These are phyloP conservation scores for Cyberlindnera japonica DNA, from an alignment of 805 yeast species.

Conservation along the genomic window DNA sequence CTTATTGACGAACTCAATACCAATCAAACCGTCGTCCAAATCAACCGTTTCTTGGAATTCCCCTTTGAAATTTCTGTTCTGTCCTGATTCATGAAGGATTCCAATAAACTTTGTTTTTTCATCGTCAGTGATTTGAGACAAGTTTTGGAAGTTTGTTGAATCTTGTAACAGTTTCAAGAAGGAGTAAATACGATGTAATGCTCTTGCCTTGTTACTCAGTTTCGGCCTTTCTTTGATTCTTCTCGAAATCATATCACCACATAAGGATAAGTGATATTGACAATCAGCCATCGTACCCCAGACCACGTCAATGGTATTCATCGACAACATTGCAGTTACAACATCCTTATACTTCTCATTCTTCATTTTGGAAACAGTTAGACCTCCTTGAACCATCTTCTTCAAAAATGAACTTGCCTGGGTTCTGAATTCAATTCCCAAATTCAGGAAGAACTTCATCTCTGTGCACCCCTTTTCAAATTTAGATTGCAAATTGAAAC, in stretches of 20 bases:
- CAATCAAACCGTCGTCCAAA: conserved; percentile 41
- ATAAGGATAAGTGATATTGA: conserved; percentile 66
- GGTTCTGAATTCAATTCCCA: conserved; percentile 69
- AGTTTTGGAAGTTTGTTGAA: conserved; percentile 37
- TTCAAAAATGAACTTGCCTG: conserved; percentile 71
- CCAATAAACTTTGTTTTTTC: conserved; percentile 15
- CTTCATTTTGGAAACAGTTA: not conserved
- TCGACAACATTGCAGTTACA: conserved; percentile 74
- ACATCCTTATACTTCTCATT: conserved; percentile 77
- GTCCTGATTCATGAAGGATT: conserved; percentile 12
- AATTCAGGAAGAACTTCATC: conserved; percentile 64
- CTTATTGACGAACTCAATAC: conserved; percentile 34
- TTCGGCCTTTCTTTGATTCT: conserved; percentile 64
- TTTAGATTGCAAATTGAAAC: conserved; percentile 74
- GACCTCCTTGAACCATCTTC: conserved; percentile 45
- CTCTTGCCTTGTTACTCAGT: conserved; percentile 70
- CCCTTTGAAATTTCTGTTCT: conserved; percentile 21
- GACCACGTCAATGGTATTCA: conserved; percentile 84
- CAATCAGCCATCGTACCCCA: conserved; percentile 92
- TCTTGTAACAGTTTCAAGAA: conserved; percentile 74
- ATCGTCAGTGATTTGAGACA: conserved; percentile 16
- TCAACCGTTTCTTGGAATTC: conserved; percentile 41
- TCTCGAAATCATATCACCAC: conserved; percentile 69
- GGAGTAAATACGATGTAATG: conserved; percentile 74
- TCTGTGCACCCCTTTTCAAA: conserved; percentile 63